These are phyloP conservation scores for Fusarium papillatum DNA, from an alignment of 2,329 filamentous ascomycete genomes.

Conservation along the genomic window DNA sequence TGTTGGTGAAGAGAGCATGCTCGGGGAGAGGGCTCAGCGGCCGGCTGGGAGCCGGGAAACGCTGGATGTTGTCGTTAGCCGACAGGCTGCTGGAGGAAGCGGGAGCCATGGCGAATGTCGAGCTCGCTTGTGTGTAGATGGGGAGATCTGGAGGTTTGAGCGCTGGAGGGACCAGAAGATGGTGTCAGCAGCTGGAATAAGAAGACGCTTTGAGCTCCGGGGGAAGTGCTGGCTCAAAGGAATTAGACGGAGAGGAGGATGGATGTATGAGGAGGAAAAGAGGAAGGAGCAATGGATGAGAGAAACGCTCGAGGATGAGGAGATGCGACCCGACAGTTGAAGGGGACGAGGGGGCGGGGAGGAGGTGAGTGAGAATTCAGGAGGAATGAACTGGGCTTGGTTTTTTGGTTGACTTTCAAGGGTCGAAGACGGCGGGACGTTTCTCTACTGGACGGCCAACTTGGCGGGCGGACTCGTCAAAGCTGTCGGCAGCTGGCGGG, in stretches of 20 bases:
- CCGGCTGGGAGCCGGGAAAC: slow-evolving; percentile 93
- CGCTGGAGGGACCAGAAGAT: slow-evolving; percentile 39
- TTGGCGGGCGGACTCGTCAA: slow-evolving; percentile 8
- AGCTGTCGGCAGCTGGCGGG: slow-evolving; percentile 24
- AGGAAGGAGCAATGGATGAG: slow-evolving; percentile 35
- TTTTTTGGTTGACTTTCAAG: slow-evolving; percentile 45
- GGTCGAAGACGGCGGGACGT: slow-evolving; percentile 39
- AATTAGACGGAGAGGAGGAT: slow-evolving; percentile 41
- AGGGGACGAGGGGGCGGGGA: slow-evolving; percentile 37
- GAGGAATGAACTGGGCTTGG: slow-evolving; percentile 44
- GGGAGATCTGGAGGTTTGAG: slow-evolving; percentile 25
- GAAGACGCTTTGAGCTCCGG: slow-evolving; percentile 44
- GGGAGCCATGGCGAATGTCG: slow-evolving; percentile 63
- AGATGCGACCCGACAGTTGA: slow-evolving; percentile 40
- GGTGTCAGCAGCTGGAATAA: slow-evolving; percentile 40
- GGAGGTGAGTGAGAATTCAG: slow-evolving; percentile 46
- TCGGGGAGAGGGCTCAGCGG: slow-evolving; percentile 89
- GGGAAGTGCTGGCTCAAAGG: slow-evolving; percentile 41
- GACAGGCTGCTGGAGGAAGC: slow-evolving; percentile 70
- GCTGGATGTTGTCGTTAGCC: slow-evolving; percentile 99
- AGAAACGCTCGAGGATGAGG: slow-evolving; percentile 41
- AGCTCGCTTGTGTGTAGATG: slow-evolving; percentile 40
- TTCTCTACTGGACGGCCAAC: slow-evolving; percentile 26
- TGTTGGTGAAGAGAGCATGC: slow-evolving; percentile 97
- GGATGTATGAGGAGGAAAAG: slow-evolving; percentile 39